Conservation (phyloP, 83 land plant species). For the Picea abies region DNA sequence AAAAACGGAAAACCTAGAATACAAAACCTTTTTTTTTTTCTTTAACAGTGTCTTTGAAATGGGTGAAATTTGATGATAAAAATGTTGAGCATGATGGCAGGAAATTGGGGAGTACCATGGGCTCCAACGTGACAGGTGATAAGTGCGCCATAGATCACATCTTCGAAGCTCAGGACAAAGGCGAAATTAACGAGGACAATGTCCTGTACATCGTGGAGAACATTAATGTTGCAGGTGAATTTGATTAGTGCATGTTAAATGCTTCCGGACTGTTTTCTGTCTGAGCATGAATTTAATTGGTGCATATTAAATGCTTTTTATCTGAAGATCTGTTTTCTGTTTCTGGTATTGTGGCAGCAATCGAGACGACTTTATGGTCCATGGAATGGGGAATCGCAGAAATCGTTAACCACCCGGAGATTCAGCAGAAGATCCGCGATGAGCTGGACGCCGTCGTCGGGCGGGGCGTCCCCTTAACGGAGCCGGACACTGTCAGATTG, state of each 20-base stretch:
- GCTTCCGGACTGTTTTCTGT: no score
- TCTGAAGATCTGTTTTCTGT: background rate
- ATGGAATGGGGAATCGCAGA: conserved; percentile 82
- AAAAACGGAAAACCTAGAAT: no score
- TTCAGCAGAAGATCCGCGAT: conserved; percentile 52
- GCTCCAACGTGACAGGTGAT: conserved; percentile 16
- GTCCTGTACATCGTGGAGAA: conserved; percentile 33
- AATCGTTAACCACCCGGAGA: conserved; percentile 74
- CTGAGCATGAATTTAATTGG: no score
- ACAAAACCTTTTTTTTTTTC: background rate
- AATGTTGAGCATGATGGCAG: conserved; percentile 17
- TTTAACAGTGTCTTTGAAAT: background rate
- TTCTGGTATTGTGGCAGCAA: conserved; percentile 35
- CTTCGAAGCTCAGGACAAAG: conserved; percentile 29
- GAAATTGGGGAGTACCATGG: conserved; percentile 54
- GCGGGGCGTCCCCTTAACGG: conserved; percentile 56
- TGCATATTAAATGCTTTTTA: background rate
- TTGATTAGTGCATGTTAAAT: no score
- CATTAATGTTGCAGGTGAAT: conserved; percentile 39
- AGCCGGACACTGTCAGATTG: conserved; percentile 57
- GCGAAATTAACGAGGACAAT: conserved; percentile 31
- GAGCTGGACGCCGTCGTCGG: conserved; percentile 72
- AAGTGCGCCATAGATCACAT: conserved; percentile 31
- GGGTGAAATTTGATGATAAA: no score
- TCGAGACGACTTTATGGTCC: conserved; percentile 74